Evolutionary conservation across 192 early-diverging fungal genomes (phyloP).

Genomic region (Diversispora epigaea): DNA sequence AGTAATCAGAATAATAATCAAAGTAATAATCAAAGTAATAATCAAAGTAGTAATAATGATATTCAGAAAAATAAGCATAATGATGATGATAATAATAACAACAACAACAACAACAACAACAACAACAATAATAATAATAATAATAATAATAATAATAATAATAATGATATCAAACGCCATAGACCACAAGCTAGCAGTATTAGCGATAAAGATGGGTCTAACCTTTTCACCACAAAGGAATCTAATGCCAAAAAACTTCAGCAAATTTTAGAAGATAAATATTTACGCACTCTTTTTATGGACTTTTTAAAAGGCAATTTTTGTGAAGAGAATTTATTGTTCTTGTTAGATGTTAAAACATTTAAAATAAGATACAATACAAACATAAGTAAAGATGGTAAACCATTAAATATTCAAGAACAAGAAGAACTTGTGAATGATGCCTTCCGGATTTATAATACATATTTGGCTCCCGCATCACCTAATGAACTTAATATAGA

Average conservation of each 20-base stretch:
- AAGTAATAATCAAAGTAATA: too few species aligned
- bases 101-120: too few species aligned
- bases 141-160: background rate
- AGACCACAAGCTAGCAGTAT: background rate
- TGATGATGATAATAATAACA: background rate
- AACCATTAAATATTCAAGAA: constrained; percentile 12
- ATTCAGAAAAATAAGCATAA: too few species aligned
- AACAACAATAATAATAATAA: too few species aligned
- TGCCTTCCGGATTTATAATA: constrained; percentile 54
- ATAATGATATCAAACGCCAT: background rate
- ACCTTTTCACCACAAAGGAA: constrained; percentile 36
- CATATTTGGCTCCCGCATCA: constrained; percentile 47
- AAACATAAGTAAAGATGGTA: background rate
- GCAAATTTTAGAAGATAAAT: constrained; percentile 57
- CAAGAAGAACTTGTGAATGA: constrained; percentile 50
- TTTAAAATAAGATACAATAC: constrained; percentile 46
- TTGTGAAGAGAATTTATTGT: constrained; percentile 75
- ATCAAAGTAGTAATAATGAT: too few species aligned
- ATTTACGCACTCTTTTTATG: constrained; percentile 58
- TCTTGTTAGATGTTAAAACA: constrained; percentile 59
- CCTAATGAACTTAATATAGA: constrained; percentile 55
- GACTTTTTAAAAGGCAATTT: constrained; percentile 64
- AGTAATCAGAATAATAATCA: background rate
- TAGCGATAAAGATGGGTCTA: background rate
- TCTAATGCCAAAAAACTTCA: constrained; percentile 58